These are phyloP conservation scores for Rhodosorus marinus DNA, from an alignment of 23 red algal species.

Conservation along the genomic window DNA sequence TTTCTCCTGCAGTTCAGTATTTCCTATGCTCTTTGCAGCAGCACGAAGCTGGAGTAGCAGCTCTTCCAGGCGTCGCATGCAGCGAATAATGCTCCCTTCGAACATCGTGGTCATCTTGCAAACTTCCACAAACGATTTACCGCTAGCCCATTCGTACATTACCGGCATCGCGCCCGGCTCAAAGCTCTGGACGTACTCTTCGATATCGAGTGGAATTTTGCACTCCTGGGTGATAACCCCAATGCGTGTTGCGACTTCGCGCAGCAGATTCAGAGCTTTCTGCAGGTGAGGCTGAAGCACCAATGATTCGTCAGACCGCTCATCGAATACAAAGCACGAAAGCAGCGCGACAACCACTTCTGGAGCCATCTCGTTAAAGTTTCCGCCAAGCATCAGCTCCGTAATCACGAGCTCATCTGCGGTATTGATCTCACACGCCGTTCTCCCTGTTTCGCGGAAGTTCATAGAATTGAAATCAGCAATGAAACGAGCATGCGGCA, in stretches of 20 bases:
- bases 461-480: no score
- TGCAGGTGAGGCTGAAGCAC: constrained; percentile 27
- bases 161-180: constrained; percentile 49
- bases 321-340: constrained; percentile 90
- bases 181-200: constrained; percentile 52
- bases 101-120: constrained; percentile 38
- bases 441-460: no score
- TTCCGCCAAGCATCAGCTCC: constrained; percentile 34
- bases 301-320: constrained; percentile 54
- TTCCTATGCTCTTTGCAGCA: constrained; percentile 72
- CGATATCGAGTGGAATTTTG: constrained; percentile 49
- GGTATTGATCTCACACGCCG: constrained; percentile 38
- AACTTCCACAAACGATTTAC: constrained; percentile 44
- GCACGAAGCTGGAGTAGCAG: constrained; percentile 73
- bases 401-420: constrained; percentile 35
- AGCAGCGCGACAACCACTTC: constrained; percentile 52
- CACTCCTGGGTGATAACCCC: constrained; percentile 50
- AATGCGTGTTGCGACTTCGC: constrained; percentile 27
- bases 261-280: constrained; percentile 25
- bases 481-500: no score
- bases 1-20: constrained; percentile 60
- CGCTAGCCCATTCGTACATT: constrained; percentile 73
- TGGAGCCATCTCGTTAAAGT: constrained; percentile 31
- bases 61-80: constrained; percentile 86
- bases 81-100: constrained; percentile 93